Conservation (phyloP, 257 asterid species). For the Gardenia jasminoides region DNA sequence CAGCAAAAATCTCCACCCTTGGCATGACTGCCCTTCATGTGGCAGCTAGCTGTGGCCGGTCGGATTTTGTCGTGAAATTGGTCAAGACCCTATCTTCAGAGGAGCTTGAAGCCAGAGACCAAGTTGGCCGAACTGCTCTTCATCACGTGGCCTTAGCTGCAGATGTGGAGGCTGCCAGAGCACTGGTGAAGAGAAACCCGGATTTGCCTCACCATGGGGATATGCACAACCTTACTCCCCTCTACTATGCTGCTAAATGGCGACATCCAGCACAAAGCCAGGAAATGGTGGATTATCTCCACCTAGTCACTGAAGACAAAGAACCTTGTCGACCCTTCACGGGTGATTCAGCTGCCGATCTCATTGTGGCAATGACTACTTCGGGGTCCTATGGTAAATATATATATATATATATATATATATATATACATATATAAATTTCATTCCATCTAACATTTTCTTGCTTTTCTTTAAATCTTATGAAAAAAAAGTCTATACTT, state of each 20-base stretch:
- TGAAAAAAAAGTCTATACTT: no score
- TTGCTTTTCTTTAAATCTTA: no score
- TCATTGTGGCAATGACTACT: neutral
- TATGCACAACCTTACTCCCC: accelerated
- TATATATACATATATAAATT: no score
- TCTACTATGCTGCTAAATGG: neutral
- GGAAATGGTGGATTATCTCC: neutral
- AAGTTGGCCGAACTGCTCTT: neutral
- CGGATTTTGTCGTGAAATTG: neutral
- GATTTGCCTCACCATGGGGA: neutral
- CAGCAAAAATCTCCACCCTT: neutral
- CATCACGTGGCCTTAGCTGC: neutral
- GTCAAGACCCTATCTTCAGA: neutral
- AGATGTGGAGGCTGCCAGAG: neutral
- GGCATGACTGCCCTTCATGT: constrained; percentile 5
- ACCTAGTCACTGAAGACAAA: neutral
- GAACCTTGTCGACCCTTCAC: neutral
- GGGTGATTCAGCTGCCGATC: neutral
- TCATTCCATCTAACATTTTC: no score
- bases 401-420: no score
- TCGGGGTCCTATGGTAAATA: neutral
- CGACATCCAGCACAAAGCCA: neutral
- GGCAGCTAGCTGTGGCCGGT: neutral
- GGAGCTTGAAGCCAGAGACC: neutral
- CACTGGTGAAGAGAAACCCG: neutral